These are phyloP conservation scores for Physcomitrellopsis africana DNA, from an alignment of 225 moss, liverwort and hornwort species.

Conservation along the genomic window DNA sequence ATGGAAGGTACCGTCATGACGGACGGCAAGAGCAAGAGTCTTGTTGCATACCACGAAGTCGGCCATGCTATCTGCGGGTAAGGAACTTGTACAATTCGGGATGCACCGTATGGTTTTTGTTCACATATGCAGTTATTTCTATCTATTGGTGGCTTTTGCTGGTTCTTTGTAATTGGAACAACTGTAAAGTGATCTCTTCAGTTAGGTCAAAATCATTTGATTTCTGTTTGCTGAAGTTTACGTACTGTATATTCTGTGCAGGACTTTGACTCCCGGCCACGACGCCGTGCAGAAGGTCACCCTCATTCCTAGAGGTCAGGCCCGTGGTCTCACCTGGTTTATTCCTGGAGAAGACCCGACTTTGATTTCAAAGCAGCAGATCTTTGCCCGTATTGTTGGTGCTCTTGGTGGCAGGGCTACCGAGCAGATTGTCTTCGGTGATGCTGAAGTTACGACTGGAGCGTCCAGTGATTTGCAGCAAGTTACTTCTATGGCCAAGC, in stretches of 20 bases:
- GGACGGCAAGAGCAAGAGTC: slow-evolving; percentile 59
- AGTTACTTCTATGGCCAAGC: slow-evolving; percentile 98
- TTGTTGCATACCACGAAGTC: slow-evolving; percentile 67
- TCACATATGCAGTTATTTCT: no score
- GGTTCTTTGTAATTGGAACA: no score
- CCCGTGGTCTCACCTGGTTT: slow-evolving; percentile 94
- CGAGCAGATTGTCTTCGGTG: slow-evolving; percentile 87
- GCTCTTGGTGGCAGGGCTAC: slow-evolving; percentile 95
- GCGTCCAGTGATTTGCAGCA: slow-evolving; percentile 91
- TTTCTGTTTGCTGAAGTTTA: not conserved
- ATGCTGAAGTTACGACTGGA: slow-evolving; percentile 88
- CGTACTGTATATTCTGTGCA: slow-evolving; percentile 26
- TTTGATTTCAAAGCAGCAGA: slow-evolving; percentile 90
- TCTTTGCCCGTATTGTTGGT: slow-evolving; percentile 87
- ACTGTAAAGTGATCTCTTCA: no score
- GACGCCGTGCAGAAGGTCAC: slow-evolving; percentile 93
- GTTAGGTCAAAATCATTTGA: no score
- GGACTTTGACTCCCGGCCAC: slow-evolving; percentile 90
- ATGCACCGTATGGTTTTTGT: no score
- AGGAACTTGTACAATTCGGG: not conserved
- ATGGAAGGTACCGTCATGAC: slow-evolving; percentile 63
- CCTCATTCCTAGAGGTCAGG: slow-evolving; percentile 83
- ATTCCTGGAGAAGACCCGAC: slow-evolving; percentile 96
- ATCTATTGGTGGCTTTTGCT: no score
- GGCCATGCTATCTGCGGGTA: slow-evolving; percentile 67